Conservation (phyloP, 495 filamentous ascomycete species). For the Haplographium delicatum region DNA sequence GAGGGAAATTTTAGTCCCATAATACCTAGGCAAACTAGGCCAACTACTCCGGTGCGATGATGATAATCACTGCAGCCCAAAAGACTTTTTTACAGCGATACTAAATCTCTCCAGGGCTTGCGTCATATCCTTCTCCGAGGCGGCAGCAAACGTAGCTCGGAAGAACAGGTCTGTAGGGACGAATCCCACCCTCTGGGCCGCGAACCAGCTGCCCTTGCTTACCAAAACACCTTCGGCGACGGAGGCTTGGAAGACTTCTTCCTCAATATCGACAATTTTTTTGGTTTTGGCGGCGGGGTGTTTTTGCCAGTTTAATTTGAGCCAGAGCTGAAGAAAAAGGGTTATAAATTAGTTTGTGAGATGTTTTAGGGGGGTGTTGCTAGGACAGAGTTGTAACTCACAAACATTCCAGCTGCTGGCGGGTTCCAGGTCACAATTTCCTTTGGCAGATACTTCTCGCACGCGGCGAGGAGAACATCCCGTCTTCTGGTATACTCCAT, state of each 20-base stretch:
- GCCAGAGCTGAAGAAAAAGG: conserved; percentile 72
- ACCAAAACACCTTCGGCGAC: conserved; percentile 69
- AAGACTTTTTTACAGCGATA: conserved; percentile 50
- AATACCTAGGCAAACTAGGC: too few species aligned
- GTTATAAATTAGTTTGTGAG: too few species aligned
- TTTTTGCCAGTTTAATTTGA: conserved; percentile 62
- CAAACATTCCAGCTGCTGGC: conserved; percentile 95
- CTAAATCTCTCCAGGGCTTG: conserved; percentile 77
- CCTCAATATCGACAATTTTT: conserved; percentile 66
- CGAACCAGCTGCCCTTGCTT: conserved; percentile 85
- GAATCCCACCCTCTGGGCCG: conserved; percentile 49
- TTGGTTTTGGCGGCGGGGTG: conserved; percentile 59
- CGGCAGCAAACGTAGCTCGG: conserved; percentile 83
- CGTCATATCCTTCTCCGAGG: conserved; percentile 64
- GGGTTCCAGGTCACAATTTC: conserved; percentile 78
- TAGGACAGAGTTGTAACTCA: conserved; percentile 41
- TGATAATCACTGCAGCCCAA: conserved; percentile 18
- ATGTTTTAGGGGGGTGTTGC: background rate
- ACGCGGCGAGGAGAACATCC: conserved; percentile 73
- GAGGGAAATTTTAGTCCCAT: too few species aligned
- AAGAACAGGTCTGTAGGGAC: conserved; percentile 62
- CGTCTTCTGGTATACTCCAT: conserved; percentile 75
- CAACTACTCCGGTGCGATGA: too few species aligned
- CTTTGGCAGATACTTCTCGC: conserved; percentile 70
- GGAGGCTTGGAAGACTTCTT: conserved; percentile 71